Base-by-base conservation (phyloP, 2,329 filamentous ascomycete species). In the Thielaviopsis populi region DNA sequence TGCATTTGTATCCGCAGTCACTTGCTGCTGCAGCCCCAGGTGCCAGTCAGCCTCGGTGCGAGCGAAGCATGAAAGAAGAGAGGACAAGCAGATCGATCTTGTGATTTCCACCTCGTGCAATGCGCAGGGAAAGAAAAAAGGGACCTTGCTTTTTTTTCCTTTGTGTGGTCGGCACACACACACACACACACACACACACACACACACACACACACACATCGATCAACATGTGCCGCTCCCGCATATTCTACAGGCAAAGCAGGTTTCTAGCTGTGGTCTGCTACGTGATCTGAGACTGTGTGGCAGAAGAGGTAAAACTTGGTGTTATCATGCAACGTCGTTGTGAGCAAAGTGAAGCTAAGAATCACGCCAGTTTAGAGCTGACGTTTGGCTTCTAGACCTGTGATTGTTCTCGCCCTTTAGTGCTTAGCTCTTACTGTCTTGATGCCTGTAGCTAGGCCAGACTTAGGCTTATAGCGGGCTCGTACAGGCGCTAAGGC, bases 21-120 rank as follows among this genome's bases (percentile, higher is more conserved):
- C 15, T 19, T n/a, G n/a, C 24, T n/a, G 53, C 10, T 33, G 53
- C n/a, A 56, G 15, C 6, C 24, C 27, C 27, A n/a, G 17, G 3
- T 10, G 53, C 24, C 17, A 50, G 46, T 56, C 30, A 56, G 30
- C 53, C 53, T 56, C 53, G 53, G 53, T 56, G 24, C 30, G 24
- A 37, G 53, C 53, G 24, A 56, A 56, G 53, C 30, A n/a, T 56
- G 53, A 37, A 56, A 56, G 24, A 56, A 30, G 17, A 56, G 24
- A 56, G 33, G 24, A 56, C 53, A 56, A 56, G 53, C 53, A 56
- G 27, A 37, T 56, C 30, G 24, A 56, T 56, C 53, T 56, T 56
- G 53, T 56, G 24, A 33, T 19, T 56, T 30, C 53, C 3, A 37
- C 27, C n/a, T 19, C 53, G 53, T 56, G 53, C 24, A 37, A 30